These are phyloP conservation scores for Volvox carteri DNA, from an alignment of 163 green algal genomes.

Conservation along the genomic window DNA sequence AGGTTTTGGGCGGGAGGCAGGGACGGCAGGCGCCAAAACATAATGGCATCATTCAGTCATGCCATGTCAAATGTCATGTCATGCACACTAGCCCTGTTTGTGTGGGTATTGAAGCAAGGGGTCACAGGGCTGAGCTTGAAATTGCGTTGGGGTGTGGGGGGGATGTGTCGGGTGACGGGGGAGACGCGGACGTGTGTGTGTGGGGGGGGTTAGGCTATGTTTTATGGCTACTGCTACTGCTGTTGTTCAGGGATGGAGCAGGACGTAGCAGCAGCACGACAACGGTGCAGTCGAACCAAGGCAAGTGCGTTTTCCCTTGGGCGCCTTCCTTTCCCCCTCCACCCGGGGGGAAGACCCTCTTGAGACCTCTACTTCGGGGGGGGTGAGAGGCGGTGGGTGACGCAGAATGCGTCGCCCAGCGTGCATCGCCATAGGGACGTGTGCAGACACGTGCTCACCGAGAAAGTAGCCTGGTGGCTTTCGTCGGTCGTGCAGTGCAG, in stretches of 20 bases:
- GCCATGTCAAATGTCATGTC: neutral
- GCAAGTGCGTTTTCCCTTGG: neutral
- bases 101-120: neutral
- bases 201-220: no score
- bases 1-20: neutral
- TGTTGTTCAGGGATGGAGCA: no score
- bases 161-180: no score
- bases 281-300: neutral
- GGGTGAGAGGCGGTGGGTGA: no score
- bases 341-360: no score
- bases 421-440: neutral
- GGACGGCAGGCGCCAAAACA: neutral
- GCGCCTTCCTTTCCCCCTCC: neutral
- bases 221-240: no score
- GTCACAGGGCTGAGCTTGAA: neutral
- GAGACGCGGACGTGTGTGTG: no score
- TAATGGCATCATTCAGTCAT: no score
- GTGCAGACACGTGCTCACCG: neutral
- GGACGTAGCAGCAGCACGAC: neutral
- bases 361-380: no score
- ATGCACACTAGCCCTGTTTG: neutral
- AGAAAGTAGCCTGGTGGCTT: neutral
- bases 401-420: neutral
- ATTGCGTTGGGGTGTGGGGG: no score
- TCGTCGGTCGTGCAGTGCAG: slow-evolving; percentile 39